Conservation (phyloP, 1,284 basidiomycete genomes). For the Ustilago esculenta region DNA sequence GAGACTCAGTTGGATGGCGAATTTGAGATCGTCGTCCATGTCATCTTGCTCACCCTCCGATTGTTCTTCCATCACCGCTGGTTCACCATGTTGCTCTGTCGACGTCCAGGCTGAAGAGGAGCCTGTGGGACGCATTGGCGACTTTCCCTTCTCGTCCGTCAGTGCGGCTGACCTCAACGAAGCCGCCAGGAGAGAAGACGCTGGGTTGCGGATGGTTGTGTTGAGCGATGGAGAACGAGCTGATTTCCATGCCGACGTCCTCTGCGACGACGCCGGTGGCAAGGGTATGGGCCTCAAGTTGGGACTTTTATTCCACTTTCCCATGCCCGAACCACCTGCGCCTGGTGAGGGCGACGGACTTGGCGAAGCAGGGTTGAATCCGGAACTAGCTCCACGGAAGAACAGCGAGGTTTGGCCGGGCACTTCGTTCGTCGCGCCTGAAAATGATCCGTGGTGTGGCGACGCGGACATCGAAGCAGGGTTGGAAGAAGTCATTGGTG, state of each 20-base stretch:
- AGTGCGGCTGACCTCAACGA: conserved; percentile 9
- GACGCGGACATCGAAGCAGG: conserved; percentile 3
- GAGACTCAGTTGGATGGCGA: conserved; percentile 59
- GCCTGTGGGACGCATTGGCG: too few relatives aligned
- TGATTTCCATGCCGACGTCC: conserved; percentile 5
- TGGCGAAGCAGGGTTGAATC: not conserved
- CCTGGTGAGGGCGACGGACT: not conserved
- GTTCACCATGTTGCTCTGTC: too few relatives aligned
- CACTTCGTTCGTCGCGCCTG: not conserved
- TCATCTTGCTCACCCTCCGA: conserved; percentile 5
- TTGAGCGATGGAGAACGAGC: not conserved
- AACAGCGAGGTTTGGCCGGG: not conserved
- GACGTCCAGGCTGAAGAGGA: too few relatives aligned
- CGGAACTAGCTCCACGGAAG: conserved; percentile 4
- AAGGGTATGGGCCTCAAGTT: conserved; percentile 8
- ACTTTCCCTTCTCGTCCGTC: conserved; percentile 1
- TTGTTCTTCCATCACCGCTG: not conserved
- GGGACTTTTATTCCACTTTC: conserved; percentile 24
- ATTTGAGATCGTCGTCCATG: conserved; percentile 53
- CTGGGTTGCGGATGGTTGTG: not conserved
- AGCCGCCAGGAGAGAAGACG: conserved; percentile 13
- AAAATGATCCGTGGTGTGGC: not conserved
- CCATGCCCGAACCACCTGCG: not conserved
- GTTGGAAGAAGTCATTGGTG: not conserved
- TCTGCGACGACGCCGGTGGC: not conserved